Conservation (phyloP, 139 green algal species). For the Dunaliella primolecta region DNA sequence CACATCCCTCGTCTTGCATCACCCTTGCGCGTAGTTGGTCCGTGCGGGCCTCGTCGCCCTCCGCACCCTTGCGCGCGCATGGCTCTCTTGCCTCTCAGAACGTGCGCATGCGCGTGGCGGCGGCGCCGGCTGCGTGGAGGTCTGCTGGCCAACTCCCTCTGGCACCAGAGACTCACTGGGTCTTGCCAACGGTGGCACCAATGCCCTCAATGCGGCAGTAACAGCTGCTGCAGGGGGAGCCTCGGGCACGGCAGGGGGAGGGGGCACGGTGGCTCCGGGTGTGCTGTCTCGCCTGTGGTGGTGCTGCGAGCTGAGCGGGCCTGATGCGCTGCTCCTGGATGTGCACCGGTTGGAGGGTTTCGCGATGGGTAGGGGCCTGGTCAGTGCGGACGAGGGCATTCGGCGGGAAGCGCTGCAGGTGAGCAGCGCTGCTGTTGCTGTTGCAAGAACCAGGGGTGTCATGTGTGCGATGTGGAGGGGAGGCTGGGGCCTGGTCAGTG, state of each 20-base stretch:
- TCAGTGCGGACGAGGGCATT: constrained; percentile 39
- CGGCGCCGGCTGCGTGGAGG: not conserved
- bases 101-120: not conserved
- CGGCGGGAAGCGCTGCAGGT: constrained; percentile 48
- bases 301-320: not conserved
- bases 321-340: constrained; percentile 37
- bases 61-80: not conserved
- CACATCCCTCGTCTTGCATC: not conserved
- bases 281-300: not conserved
- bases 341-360: constrained; percentile 59
- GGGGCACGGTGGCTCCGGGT: not conserved
- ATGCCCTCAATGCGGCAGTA: too few relatives aligned
- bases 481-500: not conserved
- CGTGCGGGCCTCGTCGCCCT: too few relatives aligned
- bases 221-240: too few relatives aligned
- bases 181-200: too few relatives aligned
- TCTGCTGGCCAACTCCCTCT: not conserved
- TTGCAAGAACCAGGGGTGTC: not conserved
- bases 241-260: not conserved
- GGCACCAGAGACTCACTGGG: too few relatives aligned
- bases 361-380: constrained; percentile 54
- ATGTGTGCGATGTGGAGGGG: not conserved
- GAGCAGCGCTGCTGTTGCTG: not conserved
- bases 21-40: not conserved
- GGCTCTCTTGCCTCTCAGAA: not conserved